Evolutionary conservation across 192 early-diverging fungal species (phyloP).

Genomic region (Geranomyces variabilis): DNA sequence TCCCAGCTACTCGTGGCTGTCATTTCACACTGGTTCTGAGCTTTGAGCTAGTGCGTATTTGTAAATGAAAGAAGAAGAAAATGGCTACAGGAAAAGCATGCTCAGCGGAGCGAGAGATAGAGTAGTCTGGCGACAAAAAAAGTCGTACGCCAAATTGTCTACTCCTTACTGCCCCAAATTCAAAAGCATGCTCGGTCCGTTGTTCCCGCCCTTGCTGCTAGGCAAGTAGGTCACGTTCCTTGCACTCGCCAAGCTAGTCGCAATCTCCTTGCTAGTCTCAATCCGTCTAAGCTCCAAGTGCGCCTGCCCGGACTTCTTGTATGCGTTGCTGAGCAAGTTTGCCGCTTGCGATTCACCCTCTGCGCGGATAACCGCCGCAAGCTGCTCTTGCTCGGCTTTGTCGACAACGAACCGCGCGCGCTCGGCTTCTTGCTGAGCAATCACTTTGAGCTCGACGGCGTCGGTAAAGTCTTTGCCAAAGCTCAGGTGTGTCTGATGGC

Average conservation of each 20-base stretch:
- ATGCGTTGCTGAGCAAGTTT: constrained; percentile 83
- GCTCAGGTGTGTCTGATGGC: constrained; percentile 97
- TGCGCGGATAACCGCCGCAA: constrained; percentile 94
- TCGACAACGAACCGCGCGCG: constrained; percentile 98
- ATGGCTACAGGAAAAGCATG: no score
- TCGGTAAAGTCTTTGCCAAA: constrained; percentile 99
- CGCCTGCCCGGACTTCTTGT: constrained; percentile 90
- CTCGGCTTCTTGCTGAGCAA: constrained; percentile 99
- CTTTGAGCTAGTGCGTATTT: no score
- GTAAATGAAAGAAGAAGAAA: no score
- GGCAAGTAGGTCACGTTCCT: constrained; percentile 94
- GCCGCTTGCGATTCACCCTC: constrained; percentile 98
- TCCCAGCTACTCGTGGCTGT: no score
- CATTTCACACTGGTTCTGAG: no score
- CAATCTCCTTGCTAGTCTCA: constrained; percentile 97
- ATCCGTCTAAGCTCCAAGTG: constrained; percentile 95
- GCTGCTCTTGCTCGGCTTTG: constrained; percentile 98
- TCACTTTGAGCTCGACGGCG: constrained; percentile 98
- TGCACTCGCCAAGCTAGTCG: constrained; percentile 77
- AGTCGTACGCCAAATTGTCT: no score
- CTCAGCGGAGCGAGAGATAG: no score
- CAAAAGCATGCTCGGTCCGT: constrained; percentile 72
- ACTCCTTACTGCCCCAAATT: constrained; percentile 53
- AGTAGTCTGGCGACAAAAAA: no score
- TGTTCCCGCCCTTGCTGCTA: constrained; percentile 10